A percentile compares a stretch with the other conserved stretches of the same genome.
Evolutionary conservation across 176 grass and related monocot genomes (phyloP).

Genomic region (Bonia amplexicaulis): DNA sequence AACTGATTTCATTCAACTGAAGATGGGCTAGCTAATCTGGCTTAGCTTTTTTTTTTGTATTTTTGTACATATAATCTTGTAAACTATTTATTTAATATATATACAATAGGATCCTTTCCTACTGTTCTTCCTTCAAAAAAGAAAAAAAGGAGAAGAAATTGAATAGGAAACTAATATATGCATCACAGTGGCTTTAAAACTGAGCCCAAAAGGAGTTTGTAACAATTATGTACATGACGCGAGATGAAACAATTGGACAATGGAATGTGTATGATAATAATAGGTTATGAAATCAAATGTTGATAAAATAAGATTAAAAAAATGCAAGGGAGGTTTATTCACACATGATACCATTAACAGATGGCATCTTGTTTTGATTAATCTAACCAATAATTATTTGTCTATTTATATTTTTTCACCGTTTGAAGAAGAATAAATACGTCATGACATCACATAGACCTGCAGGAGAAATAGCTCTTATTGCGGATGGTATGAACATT

Average conservation of each 20-base stretch:
- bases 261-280: not conserved
- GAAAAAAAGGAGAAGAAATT: not conserved
- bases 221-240: not conserved
- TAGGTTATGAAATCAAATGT: not conserved
- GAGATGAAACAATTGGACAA: not conserved
- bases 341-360: not conserved
- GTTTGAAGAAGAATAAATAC: constrained; percentile 24
- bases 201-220: not conserved
- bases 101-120: too few species aligned
- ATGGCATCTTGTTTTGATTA: not conserved
- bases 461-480: constrained; percentile 82
- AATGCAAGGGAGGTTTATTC: not conserved
- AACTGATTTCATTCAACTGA: not conserved
- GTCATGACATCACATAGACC: constrained; percentile 28
- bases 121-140: too few species aligned
- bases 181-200: not conserved
- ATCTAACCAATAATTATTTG: not conserved
- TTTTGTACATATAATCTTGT: too few species aligned
- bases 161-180: not conserved
- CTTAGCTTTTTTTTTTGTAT: too few species aligned
- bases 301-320: not conserved
- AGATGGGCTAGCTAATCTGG: too few species aligned
- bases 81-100: too few species aligned
- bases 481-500: constrained; percentile 63
- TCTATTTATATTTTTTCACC: not conserved